These are phyloP conservation scores for Ophiosphaerella narmari DNA, from an alignment of 2,329 filamentous ascomycete species.

Conservation along the genomic window DNA sequence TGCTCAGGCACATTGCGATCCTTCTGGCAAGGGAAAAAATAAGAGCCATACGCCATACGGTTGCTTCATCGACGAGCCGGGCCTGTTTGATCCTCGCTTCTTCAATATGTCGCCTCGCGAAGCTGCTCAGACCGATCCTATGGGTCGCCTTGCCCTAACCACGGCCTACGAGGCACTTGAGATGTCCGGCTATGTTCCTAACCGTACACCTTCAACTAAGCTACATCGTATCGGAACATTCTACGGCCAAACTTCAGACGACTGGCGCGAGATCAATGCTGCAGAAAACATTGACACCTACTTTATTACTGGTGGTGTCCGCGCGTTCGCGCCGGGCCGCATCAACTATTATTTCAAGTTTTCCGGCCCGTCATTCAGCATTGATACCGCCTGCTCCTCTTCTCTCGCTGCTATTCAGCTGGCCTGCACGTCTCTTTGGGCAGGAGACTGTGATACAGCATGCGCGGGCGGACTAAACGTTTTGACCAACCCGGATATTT, in stretches of 20 bases:
- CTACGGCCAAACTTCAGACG: slow-evolving; percentile 75
- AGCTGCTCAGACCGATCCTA: slow-evolving; percentile 79
- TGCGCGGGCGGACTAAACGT: slow-evolving; percentile 79
- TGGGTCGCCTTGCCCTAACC: slow-evolving; percentile 75
- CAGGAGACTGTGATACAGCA: slow-evolving; percentile 78
- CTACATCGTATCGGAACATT: slow-evolving; percentile 71
- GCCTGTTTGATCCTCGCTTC: slow-evolving; percentile 79
- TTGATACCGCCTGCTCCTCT: slow-evolving; percentile 81
- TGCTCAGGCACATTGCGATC: slow-evolving; percentile 71
- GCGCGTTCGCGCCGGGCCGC: slow-evolving; percentile 65
- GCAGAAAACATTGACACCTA: slow-evolving; percentile 72
- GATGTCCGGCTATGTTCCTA: slow-evolving; percentile 77
- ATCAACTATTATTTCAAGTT: slow-evolving; percentile 82
- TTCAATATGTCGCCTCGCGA: slow-evolving; percentile 88
- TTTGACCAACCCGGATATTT: slow-evolving; percentile 80
- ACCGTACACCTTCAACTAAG: slow-evolving; percentile 70
- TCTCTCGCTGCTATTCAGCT: slow-evolving; percentile 73
- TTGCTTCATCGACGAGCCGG: slow-evolving; percentile 76
- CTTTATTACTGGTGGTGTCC: slow-evolving; percentile 67
- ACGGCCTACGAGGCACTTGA: slow-evolving; percentile 83
- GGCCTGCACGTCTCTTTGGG: slow-evolving; percentile 73
- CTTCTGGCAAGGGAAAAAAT: slow-evolving; percentile 73
- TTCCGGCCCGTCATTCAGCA: slow-evolving; percentile 70
- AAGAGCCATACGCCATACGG: slow-evolving; percentile 77
- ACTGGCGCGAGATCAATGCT: slow-evolving; percentile 77